Evolutionary conservation across 768 basidiomycete species (phyloP).

Genomic region (Lentinus tigrinus): DNA sequence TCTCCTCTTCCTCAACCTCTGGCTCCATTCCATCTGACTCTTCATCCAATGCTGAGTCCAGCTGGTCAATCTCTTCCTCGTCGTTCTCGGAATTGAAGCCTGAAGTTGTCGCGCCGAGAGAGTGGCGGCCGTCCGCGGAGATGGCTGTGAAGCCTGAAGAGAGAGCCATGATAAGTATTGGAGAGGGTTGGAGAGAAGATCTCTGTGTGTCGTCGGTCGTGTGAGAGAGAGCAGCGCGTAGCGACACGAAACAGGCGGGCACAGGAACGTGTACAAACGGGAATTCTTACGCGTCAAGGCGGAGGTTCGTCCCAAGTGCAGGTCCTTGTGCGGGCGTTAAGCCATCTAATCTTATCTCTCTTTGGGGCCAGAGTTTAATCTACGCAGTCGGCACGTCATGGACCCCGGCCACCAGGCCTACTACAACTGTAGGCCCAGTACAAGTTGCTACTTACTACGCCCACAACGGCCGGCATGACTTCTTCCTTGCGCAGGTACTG

Average conservation of each 20-base stretch:
- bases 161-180: constrained; percentile 14
- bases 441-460: no score
- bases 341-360: constrained; percentile 13
- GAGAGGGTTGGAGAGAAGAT: no score
- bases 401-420: no score
- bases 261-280: constrained; percentile 12
- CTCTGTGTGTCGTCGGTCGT: neutral
- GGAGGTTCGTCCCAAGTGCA: constrained; percentile 5
- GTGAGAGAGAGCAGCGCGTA: neutral
- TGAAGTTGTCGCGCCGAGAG: constrained; percentile 10
- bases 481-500: no score
- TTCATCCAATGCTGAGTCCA: constrained; percentile 55
- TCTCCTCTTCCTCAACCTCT: constrained; percentile 7
- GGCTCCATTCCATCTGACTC: constrained; percentile 23
- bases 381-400: no score
- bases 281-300: constrained; percentile 13
- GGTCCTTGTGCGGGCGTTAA: constrained; percentile 4
- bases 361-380: no score
- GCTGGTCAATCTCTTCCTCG: constrained; percentile 66
- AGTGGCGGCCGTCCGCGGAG: constrained; percentile 13
- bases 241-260: neutral
- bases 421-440: no score
- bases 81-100: constrained; percentile 34
- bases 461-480: no score
- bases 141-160: constrained; percentile 14